These are phyloP conservation scores for Osmanthus fragrans DNA, from an alignment of 257 asterid species.

Conservation along the genomic window DNA sequence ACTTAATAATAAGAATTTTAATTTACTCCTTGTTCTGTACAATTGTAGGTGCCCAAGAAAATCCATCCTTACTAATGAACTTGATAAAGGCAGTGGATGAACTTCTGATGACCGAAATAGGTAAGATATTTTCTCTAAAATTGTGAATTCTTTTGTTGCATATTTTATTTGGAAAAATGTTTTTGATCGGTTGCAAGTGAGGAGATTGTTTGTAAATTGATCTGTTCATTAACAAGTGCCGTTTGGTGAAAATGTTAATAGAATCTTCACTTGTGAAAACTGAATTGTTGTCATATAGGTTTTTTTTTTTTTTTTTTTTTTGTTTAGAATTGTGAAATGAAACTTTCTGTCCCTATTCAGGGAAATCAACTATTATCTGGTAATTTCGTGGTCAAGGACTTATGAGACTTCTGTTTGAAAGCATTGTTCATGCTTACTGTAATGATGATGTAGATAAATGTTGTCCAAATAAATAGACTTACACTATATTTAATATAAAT, in stretches of 20 bases:
- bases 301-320: no score
- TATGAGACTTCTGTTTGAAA: not conserved
- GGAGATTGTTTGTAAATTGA: not conserved
- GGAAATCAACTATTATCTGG: conserved; percentile 8
- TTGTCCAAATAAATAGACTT: not conserved
- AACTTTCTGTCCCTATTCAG: conserved; percentile 4
- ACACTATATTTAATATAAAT: not conserved
- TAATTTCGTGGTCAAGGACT: conserved; percentile 2
- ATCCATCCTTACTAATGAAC: conserved; percentile 53
- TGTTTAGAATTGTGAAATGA: conserved; percentile 11
- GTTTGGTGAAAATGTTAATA: not conserved
- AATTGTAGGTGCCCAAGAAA: conserved; percentile 42
- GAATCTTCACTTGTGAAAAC: not conserved
- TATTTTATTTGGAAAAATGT: not conserved
- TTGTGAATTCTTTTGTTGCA: conserved; percentile 12
- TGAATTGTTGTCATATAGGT: not conserved
- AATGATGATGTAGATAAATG: not conserved
- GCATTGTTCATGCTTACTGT: not conserved
- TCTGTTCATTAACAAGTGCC: not conserved
- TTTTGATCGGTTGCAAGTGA: not conserved
- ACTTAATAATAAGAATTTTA: no score
- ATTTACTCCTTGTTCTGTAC: no score
- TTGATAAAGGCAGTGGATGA: conserved; percentile 66
- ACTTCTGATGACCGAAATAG: conserved; percentile 53
- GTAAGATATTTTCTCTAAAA: conserved; percentile 45